These are phyloP conservation scores for Sporothrix brunneoviolacea DNA, from an alignment of 2,329 filamentous ascomycete species.

Conservation along the genomic window DNA sequence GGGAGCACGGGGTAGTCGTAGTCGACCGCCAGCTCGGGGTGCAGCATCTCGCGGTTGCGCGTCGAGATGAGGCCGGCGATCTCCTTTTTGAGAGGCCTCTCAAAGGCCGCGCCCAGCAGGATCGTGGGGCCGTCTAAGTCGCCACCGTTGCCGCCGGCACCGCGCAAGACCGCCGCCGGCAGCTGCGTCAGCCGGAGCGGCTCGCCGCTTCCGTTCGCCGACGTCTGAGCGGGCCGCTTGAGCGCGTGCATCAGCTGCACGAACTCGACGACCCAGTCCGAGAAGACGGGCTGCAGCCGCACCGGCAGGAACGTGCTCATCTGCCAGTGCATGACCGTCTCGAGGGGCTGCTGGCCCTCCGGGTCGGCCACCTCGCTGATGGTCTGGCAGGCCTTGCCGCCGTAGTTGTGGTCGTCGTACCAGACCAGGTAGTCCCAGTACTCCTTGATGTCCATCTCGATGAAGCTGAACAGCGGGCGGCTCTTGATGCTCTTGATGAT, in stretches of 20 bases:
- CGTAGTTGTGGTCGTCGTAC: conserved; percentile 99
- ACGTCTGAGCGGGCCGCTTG: conserved; percentile 66
- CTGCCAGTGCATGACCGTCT: conserved; percentile 98
- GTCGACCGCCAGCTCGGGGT: conserved; percentile 79
- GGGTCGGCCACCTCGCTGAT: conserved; percentile 59
- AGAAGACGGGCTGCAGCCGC: conserved; percentile 75
- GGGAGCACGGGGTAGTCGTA: conserved; percentile 80
- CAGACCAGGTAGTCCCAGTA: conserved; percentile 99
- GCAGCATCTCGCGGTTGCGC: conserved; percentile 81
- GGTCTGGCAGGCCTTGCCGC: conserved; percentile 82
- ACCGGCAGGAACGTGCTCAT: conserved; percentile 80
- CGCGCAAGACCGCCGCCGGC: conserved; percentile 38
- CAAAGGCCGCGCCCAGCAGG: conserved; percentile 74
- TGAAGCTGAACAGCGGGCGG: conserved; percentile 93
- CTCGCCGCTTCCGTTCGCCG: conserved; percentile 40
- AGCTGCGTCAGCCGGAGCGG: conserved; percentile 52
- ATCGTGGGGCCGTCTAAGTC: conserved; percentile 52
- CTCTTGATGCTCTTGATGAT: conserved; percentile 95
- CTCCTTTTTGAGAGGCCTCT: conserved; percentile 84
- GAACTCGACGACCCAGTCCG: conserved; percentile 91
- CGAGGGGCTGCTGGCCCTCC: conserved; percentile 14
- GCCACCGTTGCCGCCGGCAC: conserved; percentile 40
- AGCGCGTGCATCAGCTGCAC: conserved; percentile 86
- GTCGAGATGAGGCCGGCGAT: conserved; percentile 74
- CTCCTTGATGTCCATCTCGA: conserved; percentile 94